Evolutionary conservation across 1,139 yeast species (phyloP).

Genomic region (Hemisphaericaspora xylofermentans): DNA sequence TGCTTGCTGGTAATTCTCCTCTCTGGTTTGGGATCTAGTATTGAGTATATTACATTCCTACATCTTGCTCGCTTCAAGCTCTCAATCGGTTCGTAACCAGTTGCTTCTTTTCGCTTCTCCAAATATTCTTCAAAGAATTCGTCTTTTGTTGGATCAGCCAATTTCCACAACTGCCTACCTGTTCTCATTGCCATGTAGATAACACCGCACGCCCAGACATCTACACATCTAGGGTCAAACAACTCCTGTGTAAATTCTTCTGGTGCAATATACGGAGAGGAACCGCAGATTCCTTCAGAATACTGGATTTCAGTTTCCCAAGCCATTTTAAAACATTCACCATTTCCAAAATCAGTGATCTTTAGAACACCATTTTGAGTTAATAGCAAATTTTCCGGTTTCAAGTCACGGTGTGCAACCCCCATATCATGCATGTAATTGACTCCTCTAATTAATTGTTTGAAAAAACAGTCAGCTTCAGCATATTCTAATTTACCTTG

Average conservation of each 20-base stretch:
- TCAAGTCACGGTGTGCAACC: conserved; percentile 90
- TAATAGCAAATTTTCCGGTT: conserved; percentile 86
- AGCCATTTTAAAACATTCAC: conserved; percentile 94
- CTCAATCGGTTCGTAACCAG: conserved; percentile 92
- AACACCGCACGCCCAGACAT: conserved; percentile 96
- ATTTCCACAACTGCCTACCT: conserved; percentile 90
- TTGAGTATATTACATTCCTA: conserved; percentile 87
- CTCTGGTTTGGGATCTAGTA: conserved; percentile 84
- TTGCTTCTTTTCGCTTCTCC: conserved; percentile 70
- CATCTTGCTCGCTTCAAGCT: conserved; percentile 78
- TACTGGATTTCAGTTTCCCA: conserved; percentile 90
- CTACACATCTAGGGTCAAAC: conserved; percentile 90
- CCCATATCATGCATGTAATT: conserved; percentile 98
- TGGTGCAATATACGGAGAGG: conserved; percentile 85
- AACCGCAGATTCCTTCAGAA: conserved; percentile 82
- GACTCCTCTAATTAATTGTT: conserved; percentile 87
- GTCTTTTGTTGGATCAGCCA: conserved; percentile 73
- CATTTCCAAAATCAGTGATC: conserved; percentile 93
- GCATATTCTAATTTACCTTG: conserved; percentile 79
- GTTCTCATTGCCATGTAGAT: conserved; percentile 98
- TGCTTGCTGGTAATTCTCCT: conserved; percentile 88
- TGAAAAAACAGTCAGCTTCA: conserved; percentile 95
- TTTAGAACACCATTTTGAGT: conserved; percentile 80
- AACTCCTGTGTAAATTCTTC: conserved; percentile 77
- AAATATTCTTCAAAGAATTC: conserved; percentile 76